Base-by-base conservation (phyloP, 2,329 filamentous ascomycete genomes). In the Aspergillus sp. region DNA sequence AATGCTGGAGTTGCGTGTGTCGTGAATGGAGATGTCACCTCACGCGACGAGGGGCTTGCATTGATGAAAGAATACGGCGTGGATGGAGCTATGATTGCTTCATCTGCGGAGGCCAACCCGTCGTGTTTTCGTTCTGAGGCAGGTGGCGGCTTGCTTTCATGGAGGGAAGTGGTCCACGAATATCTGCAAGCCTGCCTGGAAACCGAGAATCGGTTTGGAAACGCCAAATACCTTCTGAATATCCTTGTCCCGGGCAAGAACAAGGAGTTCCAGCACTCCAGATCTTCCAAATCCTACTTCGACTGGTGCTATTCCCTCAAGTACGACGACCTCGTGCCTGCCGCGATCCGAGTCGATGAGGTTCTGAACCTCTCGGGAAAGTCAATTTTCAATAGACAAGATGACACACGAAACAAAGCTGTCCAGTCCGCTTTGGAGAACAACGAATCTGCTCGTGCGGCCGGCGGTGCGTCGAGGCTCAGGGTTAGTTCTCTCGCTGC, bases 41-140 rank as follows among this genome's bases (percentile, higher is more conserved):
- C 75, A 34, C 80, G 86, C 46, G 85, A 88, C 43, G 75, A 94
- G 49, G 91, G 83, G 0, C 61, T 86, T 5, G 64, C 73, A 49
- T 75, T 98, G 5, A 83, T 89, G 51, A 60, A 78, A 28, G 85
- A 95, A 63, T 96, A 80, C 61, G 84, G 83, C n/a, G 86, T 86
- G 4, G 90, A 97, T 61, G 91, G 90, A 4, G 93, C 88, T 50
- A 98, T 98, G 93, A 97, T 98, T 59, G 93, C 93, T 7, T 93
- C 88, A 3, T 79, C 88, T 3, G 93, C 93, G 1, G 93, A 98
- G 72, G 80, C 83, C 53, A 98, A 98, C 62, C 81, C 89, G 3
- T 94, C 87, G 54, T 90, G 86, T 60, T 98, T 98, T 73, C 79
- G 86, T 35, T 65, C 77, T 1, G 69, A 78, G 34, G 78, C 75